Conservation (phyloP, 2,329 filamentous ascomycete species). For the Phaeosphaeria sp. region DNA sequence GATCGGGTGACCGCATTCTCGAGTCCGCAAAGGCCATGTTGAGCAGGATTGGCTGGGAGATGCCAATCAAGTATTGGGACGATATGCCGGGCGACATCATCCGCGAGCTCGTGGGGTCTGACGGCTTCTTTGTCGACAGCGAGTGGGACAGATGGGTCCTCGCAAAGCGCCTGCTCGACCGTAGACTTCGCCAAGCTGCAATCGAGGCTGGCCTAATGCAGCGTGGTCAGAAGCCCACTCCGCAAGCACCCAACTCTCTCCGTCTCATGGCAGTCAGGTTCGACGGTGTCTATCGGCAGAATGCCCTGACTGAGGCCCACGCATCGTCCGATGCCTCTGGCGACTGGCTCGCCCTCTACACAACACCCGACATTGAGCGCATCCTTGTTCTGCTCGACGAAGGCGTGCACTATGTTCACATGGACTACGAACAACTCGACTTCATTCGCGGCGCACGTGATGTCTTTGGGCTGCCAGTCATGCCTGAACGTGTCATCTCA, state of each 20-base stretch:
- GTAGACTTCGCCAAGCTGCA: conserved; percentile 56
- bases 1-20: conserved; percentile 61
- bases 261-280: conserved; percentile 61
- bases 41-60: conserved; percentile 64
- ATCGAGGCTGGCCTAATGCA: conserved; percentile 57
- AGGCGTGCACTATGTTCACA: conserved; percentile 66
- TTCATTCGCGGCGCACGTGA: conserved; percentile 61
- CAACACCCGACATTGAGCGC: conserved; percentile 61
- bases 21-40: conserved; percentile 66
- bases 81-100: conserved; percentile 64
- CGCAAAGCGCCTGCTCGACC: conserved; percentile 61
- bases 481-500: conserved; percentile 62
- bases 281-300: conserved; percentile 59
- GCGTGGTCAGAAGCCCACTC: conserved; percentile 49
- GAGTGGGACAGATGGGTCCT: conserved; percentile 67
- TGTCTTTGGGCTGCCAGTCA: conserved; percentile 60
- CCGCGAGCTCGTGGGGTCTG: conserved; percentile 65
- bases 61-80: conserved; percentile 63
- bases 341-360: conserved; percentile 60
- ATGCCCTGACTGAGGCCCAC: conserved; percentile 44
- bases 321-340: conserved; percentile 54
- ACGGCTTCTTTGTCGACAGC: conserved; percentile 64
- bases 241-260: conserved; percentile 57
- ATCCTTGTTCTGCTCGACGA: conserved; percentile 64
- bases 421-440: conserved; percentile 65